Conservation (phyloP, 73 alveolate species). For the Tetrahymena borealis region DNA sequence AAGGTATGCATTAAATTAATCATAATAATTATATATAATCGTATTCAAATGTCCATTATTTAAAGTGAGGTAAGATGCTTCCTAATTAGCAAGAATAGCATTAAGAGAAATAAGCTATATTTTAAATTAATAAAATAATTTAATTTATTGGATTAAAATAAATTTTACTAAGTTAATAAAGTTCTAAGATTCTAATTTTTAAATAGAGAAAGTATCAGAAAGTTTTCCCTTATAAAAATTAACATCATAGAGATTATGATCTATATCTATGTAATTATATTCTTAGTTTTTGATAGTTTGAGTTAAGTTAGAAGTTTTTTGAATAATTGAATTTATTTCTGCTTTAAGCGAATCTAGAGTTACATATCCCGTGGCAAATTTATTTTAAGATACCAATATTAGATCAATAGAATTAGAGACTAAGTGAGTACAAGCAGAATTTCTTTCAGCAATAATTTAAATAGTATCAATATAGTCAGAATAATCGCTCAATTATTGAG, state of each 20-base stretch:
- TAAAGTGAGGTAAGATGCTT: background rate
- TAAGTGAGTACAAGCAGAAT: background rate
- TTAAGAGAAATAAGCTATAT: background rate
- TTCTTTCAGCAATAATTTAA: background rate
- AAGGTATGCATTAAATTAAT: background rate
- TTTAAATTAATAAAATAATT: background rate
- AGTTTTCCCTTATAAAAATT: background rate
- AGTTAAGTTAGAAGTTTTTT: background rate
- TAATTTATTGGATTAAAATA: background rate
- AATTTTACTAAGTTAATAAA: background rate
- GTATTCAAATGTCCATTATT: background rate
- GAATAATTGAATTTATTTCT: background rate
- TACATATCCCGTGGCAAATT: background rate
- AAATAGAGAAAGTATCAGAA: background rate
- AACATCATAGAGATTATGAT: background rate
- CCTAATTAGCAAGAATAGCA: background rate
- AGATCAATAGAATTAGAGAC: conserved; percentile 14
- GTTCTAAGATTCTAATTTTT: background rate
- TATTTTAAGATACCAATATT: background rate
- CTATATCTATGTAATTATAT: background rate
- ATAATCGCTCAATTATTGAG: background rate
- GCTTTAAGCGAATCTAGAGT: background rate
- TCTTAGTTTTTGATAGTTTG: background rate
- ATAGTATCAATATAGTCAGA: background rate
- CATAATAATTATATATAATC: background rate